A percentile compares a stretch with the other conserved stretches of the same genome.
phyloP scores from a whole-genome alignment of 129 eudicot species.

The Logfia minima region DNA sequence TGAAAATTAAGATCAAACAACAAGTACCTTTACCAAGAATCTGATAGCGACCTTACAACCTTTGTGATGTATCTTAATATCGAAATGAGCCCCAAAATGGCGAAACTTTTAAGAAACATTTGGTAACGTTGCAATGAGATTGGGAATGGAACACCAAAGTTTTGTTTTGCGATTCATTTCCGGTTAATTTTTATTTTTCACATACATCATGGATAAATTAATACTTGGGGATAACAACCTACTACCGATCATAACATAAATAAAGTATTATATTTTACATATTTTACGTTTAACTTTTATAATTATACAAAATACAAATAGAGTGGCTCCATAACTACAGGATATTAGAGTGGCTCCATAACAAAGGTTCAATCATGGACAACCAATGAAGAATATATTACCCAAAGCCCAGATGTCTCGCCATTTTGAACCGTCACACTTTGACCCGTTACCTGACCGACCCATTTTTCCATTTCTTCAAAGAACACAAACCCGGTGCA shows the following conservation, averaged over 20 bases:
- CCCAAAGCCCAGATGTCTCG: not conserved
- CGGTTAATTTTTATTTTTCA: no score
- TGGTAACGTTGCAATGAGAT: no score
- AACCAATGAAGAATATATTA: not conserved
- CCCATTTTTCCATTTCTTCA: not conserved
- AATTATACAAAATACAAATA: no score
- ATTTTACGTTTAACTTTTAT: no score
- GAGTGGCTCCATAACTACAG: not conserved
- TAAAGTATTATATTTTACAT: no score
- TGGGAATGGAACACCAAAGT: no score
- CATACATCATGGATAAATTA: no score
- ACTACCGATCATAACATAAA: no score
- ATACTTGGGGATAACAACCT: no score
- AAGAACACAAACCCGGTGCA: slow-evolving; percentile 3
- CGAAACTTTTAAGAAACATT: not conserved
- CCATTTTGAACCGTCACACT: not conserved
- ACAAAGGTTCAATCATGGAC: not conserved
- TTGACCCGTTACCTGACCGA: not conserved
- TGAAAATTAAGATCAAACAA: not conserved
- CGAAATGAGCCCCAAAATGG: not conserved
- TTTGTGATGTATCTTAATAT: not conserved
- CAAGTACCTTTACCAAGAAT: slow-evolving; percentile 12
- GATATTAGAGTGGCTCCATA: not conserved
- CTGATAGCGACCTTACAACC: not conserved
- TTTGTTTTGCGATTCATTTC: no score